These are phyloP conservation scores for Rhodotorula sp. DNA, from an alignment of 1,284 basidiomycete genomes.

Conservation along the genomic window DNA sequence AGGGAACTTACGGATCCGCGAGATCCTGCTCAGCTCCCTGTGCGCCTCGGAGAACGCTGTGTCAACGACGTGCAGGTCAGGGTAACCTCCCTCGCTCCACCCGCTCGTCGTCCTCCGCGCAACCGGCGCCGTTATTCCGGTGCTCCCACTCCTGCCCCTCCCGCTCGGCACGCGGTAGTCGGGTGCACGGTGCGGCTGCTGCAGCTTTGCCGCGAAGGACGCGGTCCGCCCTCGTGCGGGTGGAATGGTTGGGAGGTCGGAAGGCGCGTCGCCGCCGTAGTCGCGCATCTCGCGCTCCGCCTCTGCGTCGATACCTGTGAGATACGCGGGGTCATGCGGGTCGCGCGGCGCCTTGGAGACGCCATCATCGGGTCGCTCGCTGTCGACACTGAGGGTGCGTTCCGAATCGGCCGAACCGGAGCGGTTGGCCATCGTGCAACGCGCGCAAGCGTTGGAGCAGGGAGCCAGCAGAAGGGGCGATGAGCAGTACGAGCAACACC, in stretches of 20 bases:
- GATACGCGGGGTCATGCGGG: background rate
- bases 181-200: conserved; percentile 4
- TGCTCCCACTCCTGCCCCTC: background rate
- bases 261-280: conserved; percentile 12
- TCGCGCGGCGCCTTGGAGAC: background rate
- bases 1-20: background rate
- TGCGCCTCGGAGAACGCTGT: conserved; percentile 13
- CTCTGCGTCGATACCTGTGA: background rate
- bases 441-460: too few species aligned
- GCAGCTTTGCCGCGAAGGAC: background rate
- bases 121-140: background rate
- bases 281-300: conserved; percentile 14
- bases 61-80: conserved; percentile 2
- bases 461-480: too few species aligned
- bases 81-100: conserved; percentile 10
- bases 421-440: too few species aligned
- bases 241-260: background rate
- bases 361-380: too few species aligned
- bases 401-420: too few species aligned
- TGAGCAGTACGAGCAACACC: too few species aligned
- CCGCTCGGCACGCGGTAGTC: background rate
- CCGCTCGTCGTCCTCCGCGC: background rate
- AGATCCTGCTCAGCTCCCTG: background rate
- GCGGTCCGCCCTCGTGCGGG: background rate
- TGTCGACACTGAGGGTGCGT: too few species aligned